Evolutionary conservation across 1,284 basidiomycete genomes (phyloP), one percentile per base, ranked within the genome.

Genomic region (Pseudozyma sp.): DNA sequence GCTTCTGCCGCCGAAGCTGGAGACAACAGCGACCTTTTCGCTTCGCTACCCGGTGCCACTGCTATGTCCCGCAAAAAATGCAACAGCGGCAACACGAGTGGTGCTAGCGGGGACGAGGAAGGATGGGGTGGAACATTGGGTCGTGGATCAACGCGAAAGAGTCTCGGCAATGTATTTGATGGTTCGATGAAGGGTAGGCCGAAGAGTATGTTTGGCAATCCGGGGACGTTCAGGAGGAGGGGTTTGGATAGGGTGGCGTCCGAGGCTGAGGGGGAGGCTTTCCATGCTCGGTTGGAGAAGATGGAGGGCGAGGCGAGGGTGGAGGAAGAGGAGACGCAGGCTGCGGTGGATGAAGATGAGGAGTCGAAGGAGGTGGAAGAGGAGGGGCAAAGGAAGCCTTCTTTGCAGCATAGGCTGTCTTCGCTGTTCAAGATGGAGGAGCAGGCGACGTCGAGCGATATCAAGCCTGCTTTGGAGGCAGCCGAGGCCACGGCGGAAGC

Each of bases 91-190:
- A 40, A 25, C 12, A 19, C 40, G 11, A 56, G 67, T 31, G 64
- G 58, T 31, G 25, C 25, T 31, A 31, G 25, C 6, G 25, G 25
- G 19, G 70, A 76, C 43, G 66, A 76, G 45, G 65, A 72, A 35
- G 72, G 70, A 3, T 78, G 73, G 76, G 74, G 73, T 31, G 69
- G 70, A n/a, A 76, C 74, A 4, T 45, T 78, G 0, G 61, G 69
- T 16, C 54, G 76, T n/a, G 66, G 49, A 18, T 59, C 47, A 6
- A 59, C 39, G 43, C 56, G 76, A 11, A 66, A 65, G 50, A 52
- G 67, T 25, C 42, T 70, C 13, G 52, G 31, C 5, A 47, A 54
- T 12, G 61, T 64, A n/a, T 70, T 64, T 40, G 58, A 60, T 38
- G 49, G 16, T 14, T 31, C 25, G 25, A 31, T 31, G 25, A 34